These are phyloP conservation scores for Neonectria hederae DNA, from an alignment of 2,329 filamentous ascomycete genomes.

Conservation along the genomic window DNA sequence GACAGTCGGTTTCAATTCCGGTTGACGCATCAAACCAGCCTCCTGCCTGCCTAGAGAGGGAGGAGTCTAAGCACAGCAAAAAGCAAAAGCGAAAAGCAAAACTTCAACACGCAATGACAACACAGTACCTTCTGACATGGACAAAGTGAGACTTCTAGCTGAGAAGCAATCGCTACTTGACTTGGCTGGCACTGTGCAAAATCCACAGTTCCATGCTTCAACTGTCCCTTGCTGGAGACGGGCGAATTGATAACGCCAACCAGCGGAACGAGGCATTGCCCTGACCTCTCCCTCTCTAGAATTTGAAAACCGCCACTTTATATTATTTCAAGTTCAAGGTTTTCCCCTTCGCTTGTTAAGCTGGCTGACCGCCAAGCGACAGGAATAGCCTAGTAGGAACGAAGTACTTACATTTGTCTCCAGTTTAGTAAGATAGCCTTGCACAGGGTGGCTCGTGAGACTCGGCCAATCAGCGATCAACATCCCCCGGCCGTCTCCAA, in stretches of 20 bases:
- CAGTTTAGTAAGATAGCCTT: too few relatives aligned
- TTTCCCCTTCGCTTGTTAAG: neutral
- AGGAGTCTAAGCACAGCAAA: neutral
- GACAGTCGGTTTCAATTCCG: constrained; percentile 5
- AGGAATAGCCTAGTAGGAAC: neutral
- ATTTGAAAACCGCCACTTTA: neutral
- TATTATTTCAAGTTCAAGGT: neutral
- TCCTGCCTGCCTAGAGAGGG: too few relatives aligned
- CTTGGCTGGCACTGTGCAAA: neutral
- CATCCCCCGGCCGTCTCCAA: neutral
- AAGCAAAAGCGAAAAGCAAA: neutral
- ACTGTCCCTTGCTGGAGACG: neutral
- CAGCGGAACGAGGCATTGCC: neutral
- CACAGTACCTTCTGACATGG: neutral
- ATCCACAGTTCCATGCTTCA: neutral
- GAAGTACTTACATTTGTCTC: neutral
- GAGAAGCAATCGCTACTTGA: neutral
- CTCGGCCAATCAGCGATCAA: constrained; percentile 6
- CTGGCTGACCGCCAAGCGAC: constrained; percentile 11
- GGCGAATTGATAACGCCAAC: neutral
- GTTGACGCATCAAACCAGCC: neutral
- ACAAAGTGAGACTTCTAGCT: neutral
- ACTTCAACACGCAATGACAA: neutral
- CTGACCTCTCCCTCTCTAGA: neutral
- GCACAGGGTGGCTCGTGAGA: neutral